A percentile compares a stretch with the other conserved stretches of the same genome.
These are phyloP conservation scores for Dothideomycetidae sp. DNA, from an alignment of 2,329 filamentous ascomycete species.

Conservation along the genomic window DNA sequence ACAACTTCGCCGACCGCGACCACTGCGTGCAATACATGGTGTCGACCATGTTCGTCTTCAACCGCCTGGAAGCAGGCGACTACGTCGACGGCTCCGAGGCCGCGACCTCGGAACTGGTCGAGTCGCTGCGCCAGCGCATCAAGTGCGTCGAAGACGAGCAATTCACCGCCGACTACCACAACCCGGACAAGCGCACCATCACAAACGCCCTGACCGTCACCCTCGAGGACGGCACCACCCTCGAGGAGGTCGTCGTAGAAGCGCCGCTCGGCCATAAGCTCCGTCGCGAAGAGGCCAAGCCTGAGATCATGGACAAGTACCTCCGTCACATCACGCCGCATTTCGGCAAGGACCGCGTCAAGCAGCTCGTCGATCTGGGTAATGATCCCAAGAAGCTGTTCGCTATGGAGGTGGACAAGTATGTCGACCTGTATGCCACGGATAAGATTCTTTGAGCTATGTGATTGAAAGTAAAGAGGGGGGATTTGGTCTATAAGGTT, in stretches of 20 bases:
- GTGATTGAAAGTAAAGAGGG: background rate
- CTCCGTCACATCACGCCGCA: conserved; percentile 80
- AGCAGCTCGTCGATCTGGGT: conserved; percentile 69
- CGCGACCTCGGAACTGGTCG: conserved; percentile 75
- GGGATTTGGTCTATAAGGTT: background rate
- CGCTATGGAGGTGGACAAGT: conserved; percentile 73
- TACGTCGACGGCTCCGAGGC: conserved; percentile 89
- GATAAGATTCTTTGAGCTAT: conserved; percentile 20
- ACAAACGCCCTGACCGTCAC: conserved; percentile 92
- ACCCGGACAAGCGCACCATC: conserved; percentile 86
- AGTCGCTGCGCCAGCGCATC: conserved; percentile 85
- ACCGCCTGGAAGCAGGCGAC: conserved; percentile 83
- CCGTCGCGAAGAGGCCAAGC: conserved; percentile 91
- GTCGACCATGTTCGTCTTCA: conserved; percentile 86
- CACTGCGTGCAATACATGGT: conserved; percentile 99
- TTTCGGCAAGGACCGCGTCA: conserved; percentile 60
- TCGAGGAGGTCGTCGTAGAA: conserved; percentile 85
- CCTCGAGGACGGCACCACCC: conserved; percentile 81
- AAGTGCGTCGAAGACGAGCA: conserved; percentile 90
- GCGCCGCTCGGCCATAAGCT: conserved; percentile 86
- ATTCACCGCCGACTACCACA: conserved; percentile 91
- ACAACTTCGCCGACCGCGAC: conserved; percentile 98
- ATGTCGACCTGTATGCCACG: conserved; percentile 73
- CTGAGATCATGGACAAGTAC: conserved; percentile 90
- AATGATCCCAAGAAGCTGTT: conserved; percentile 63